These are phyloP conservation scores for Stagonosporopsis cucurbitacearum DNA, from an alignment of 2,329 filamentous ascomycete species.

Conservation along the genomic window DNA sequence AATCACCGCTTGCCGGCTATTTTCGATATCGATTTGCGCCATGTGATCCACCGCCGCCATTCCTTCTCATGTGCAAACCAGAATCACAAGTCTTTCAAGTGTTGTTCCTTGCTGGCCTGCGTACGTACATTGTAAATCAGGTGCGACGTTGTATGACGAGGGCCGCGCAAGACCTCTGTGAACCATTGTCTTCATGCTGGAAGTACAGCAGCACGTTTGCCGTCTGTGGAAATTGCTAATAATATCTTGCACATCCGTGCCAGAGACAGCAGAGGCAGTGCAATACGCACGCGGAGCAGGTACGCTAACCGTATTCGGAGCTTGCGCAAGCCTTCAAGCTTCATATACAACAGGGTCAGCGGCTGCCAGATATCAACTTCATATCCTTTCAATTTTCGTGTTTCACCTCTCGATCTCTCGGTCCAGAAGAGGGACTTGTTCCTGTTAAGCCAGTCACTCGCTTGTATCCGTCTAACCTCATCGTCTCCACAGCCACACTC, in stretches of 20 bases:
- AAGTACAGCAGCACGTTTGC: background rate
- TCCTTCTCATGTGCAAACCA: background rate
- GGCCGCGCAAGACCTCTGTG: background rate
- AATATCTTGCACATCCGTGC: conserved; percentile 19
- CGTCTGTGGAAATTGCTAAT: conserved; percentile 4
- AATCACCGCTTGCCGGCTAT: background rate
- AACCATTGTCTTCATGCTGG: background rate
- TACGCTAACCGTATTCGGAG: conserved; percentile 8
- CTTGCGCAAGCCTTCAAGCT: background rate
- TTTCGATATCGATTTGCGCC: background rate
- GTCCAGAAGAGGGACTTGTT: background rate
- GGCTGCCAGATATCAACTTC: background rate
- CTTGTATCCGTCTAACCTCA: background rate
- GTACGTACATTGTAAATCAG: conserved; percentile 5
- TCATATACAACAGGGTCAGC: conserved; percentile 8
- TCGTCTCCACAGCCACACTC: conserved; percentile 10
- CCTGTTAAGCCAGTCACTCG: background rate
- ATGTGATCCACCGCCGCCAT: background rate
- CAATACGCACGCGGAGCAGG: conserved; percentile 10
- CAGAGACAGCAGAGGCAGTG: conserved; percentile 12
- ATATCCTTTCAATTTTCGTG: background rate
- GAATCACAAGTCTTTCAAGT: background rate
- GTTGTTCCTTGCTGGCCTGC: background rate
- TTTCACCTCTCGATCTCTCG: background rate
- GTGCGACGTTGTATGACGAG: conserved; percentile 3